phyloP scores from a whole-genome alignment of 345 rosid genomes.

The Acer yangbiense region DNA sequence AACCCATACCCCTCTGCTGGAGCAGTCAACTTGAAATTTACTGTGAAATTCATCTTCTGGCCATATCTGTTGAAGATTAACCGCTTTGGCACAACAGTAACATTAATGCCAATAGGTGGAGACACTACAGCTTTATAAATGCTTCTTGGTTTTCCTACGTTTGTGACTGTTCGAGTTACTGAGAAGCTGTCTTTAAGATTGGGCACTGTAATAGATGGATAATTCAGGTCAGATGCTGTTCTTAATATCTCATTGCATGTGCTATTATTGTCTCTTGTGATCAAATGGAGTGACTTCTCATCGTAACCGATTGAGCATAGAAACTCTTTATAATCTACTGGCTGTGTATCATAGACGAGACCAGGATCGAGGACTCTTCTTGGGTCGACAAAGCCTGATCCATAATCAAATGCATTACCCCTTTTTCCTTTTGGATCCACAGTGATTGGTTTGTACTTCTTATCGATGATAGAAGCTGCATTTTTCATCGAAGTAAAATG shows the following conservation, averaged over 20 bases:
- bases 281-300: constrained; percentile 41
- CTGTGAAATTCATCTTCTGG: constrained; percentile 46
- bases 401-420: constrained; percentile 55
- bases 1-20: constrained; percentile 47
- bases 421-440: constrained; percentile 51
- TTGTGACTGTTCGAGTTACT: constrained; percentile 48
- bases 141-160: constrained; percentile 46
- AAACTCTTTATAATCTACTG: constrained; percentile 45
- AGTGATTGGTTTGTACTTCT: constrained; percentile 41
- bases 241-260: constrained; percentile 35
- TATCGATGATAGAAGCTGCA: constrained; percentile 49
- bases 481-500: constrained; percentile 20
- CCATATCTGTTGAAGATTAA: constrained; percentile 42
- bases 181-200: constrained; percentile 39
- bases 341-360: constrained; percentile 44
- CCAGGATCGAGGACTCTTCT: constrained; percentile 50
- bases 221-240: constrained; percentile 45
- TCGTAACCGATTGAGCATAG: constrained; percentile 55
- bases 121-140: constrained; percentile 43
- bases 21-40: constrained; percentile 43
- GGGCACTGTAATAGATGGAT: constrained; percentile 52
- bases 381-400: constrained; percentile 55
- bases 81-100: constrained; percentile 42
- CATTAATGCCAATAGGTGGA: constrained; percentile 39
- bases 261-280: constrained; percentile 49